phyloP scores from a whole-genome alignment of 495 filamentous ascomycete genomes.

The Arthonia radiata region DNA sequence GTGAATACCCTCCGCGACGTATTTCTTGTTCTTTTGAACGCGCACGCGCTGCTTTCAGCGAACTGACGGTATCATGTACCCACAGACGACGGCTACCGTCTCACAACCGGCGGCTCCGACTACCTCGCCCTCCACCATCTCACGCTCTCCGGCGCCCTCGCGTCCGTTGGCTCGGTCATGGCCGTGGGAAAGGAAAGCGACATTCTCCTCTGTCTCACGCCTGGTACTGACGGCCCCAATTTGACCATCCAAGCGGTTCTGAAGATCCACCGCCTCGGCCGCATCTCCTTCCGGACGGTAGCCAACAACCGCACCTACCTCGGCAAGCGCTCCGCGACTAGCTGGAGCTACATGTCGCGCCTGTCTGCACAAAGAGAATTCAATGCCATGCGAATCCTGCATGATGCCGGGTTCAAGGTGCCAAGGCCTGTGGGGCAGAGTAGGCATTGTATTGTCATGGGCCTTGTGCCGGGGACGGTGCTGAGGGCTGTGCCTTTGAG shows the following conservation, averaged over 20 bases:
- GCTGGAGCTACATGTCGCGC: constrained; percentile 94
- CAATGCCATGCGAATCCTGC: constrained; percentile 71
- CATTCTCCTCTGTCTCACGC: constrained; percentile 74
- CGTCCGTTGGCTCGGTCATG: constrained; percentile 83
- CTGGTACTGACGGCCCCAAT: constrained; percentile 11
- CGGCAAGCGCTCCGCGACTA: constrained; percentile 45
- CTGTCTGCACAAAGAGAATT: constrained; percentile 81
- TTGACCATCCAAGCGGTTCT: constrained; percentile 35
- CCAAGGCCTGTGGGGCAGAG: constrained; percentile 68
- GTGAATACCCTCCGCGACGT: too few relatives aligned
- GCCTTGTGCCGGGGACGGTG: constrained; percentile 66
- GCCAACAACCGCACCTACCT: constrained; percentile 93
- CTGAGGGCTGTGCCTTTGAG: constrained; percentile 47
- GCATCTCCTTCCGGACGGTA: constrained; percentile 90
- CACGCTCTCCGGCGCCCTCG: constrained; percentile 48
- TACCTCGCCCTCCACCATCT: constrained; percentile 85
- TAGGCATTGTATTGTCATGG: constrained; percentile 90
- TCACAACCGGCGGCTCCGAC: constrained; percentile 91
- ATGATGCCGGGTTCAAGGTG: constrained; percentile 63
- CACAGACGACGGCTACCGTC: constrained; percentile 77
- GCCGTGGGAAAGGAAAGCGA: constrained; percentile 95
- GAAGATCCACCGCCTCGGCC: constrained; percentile 84
- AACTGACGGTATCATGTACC: too few relatives aligned
- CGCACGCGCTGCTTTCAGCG: too few relatives aligned
- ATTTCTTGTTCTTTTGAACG: too few relatives aligned